These are phyloP conservation scores for Talaromyces sp. DNA, from an alignment of 2,329 filamentous ascomycete genomes.

Conservation along the genomic window DNA sequence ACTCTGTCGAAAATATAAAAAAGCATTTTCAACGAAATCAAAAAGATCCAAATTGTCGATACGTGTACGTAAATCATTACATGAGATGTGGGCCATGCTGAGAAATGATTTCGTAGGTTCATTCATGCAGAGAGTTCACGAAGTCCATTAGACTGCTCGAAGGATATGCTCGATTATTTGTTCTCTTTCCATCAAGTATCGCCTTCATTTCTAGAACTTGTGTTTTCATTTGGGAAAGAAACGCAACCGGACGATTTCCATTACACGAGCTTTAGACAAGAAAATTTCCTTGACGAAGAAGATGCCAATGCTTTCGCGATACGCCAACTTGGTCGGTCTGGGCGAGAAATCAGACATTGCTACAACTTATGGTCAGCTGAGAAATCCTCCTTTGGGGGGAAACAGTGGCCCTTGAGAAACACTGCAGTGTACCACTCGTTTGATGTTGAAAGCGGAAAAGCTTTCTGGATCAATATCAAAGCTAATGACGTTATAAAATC, in stretches of 20 bases:
- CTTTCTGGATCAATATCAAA: constrained; percentile 4
- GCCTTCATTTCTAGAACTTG: constrained; percentile 2
- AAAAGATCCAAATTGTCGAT: no score
- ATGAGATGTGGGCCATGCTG: no score
- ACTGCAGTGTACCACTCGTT: constrained; percentile 6
- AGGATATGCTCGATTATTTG: constrained; percentile 3
- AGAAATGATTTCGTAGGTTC: background rate
- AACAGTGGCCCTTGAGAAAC: constrained; percentile 1
- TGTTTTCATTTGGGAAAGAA: constrained; percentile 1
- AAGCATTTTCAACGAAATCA: no score
- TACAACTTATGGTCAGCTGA: no score
- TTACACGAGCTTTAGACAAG: constrained; percentile 5
- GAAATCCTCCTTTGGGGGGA: background rate
- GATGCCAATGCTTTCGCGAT: background rate
- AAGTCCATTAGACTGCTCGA: constrained; percentile 3
- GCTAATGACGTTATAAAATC: constrained; percentile 1
- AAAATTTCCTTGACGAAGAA: background rate
- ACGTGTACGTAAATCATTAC: no score
- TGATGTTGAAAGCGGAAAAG: constrained; percentile 2
- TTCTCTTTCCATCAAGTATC: constrained; percentile 4
- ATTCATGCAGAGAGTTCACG: background rate
- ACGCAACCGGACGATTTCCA: constrained; percentile 2
- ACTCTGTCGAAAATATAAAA: no score
- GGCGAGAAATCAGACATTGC: no score
- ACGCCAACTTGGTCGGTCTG: no score